These are phyloP conservation scores for Crithidia sp. DNA, from an alignment of 208 protist genomes.

Conservation along the genomic window DNA sequence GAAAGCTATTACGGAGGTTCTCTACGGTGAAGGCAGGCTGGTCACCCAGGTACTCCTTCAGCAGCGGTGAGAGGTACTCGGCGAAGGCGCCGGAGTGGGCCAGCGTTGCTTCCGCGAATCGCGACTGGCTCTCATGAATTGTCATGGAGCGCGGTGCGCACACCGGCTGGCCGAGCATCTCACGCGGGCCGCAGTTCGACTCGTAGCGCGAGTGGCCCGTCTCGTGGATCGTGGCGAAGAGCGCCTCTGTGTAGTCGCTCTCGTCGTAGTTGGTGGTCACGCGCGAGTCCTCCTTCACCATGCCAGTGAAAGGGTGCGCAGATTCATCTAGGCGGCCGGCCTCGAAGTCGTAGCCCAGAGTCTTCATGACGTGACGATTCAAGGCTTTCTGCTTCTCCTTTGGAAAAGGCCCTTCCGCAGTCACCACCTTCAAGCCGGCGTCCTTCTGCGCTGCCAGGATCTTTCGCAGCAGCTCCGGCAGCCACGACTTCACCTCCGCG, in stretches of 20 bases:
- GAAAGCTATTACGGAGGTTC: conserved; percentile 58
- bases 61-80: conserved; percentile 50
- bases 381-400: conserved; percentile 63
- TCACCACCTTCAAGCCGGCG: conserved; percentile 17
- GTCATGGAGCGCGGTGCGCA: conserved; percentile 59
- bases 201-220: conserved; percentile 91
- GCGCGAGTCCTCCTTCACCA: conserved; percentile 77
- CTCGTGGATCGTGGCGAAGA: conserved; percentile 87
- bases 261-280: conserved; percentile 86
- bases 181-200: conserved; percentile 70
- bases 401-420: conserved; percentile 51
- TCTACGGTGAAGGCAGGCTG: conserved; percentile 55
- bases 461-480: conserved; percentile 69
- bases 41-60: conserved; percentile 59
- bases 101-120: conserved; percentile 82
- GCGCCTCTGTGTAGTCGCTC: conserved; percentile 44
- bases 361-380: conserved; percentile 50
- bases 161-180: conserved; percentile 67
- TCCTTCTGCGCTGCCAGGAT: conserved; percentile 57
- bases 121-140: conserved; percentile 90
- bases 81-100: conserved; percentile 62
- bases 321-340: conserved; percentile 83
- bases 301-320: conserved; percentile 89
- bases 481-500: conserved; percentile 71
- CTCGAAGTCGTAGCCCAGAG: conserved; percentile 85